Percentiles rank a stretch among this genome's conserved stretches.
Evolutionary conservation across 352 stramenopile species (phyloP).

Genomic region (Phytophthora parvispora): DNA sequence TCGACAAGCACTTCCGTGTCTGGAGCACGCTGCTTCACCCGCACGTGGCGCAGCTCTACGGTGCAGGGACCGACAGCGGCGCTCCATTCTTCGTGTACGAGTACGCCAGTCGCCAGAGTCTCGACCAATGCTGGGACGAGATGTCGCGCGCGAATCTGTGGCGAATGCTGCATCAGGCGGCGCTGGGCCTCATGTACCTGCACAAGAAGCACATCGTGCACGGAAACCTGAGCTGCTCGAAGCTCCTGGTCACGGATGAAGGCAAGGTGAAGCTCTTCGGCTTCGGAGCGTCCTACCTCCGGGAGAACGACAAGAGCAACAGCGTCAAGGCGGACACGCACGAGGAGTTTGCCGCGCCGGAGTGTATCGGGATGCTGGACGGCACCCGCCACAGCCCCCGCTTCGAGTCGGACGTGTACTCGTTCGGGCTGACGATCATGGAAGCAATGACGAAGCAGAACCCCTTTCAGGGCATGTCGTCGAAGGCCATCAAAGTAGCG

Average conservation of each 20-base stretch:
- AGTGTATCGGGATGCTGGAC: constrained; percentile 22
- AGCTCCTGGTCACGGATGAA: constrained; percentile 38
- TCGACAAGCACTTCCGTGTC: constrained; percentile 35
- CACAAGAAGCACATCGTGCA: constrained; percentile 41
- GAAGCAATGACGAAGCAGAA: constrained; percentile 14
- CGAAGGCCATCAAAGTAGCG: too few species aligned
- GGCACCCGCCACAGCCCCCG: constrained; percentile 7
- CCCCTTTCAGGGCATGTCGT: not conserved
- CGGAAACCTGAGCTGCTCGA: constrained; percentile 50
- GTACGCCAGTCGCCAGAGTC: constrained; percentile 23
- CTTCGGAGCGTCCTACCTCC: constrained; percentile 43
- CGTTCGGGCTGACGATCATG: constrained; percentile 41
- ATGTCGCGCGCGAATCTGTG: constrained; percentile 10
- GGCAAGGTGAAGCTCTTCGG: constrained; percentile 40
- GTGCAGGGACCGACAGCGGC: constrained; percentile 25
- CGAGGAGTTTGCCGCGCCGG: constrained; percentile 35
- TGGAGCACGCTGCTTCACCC: constrained; percentile 31
- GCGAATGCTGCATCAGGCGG: constrained; percentile 19
- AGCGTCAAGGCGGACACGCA: constrained; percentile 9
- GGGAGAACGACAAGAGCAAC: constrained; percentile 25
- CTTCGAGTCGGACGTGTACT: constrained; percentile 50
- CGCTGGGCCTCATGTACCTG: constrained; percentile 28
- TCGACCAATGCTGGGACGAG: constrained; percentile 31
- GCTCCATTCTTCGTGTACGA: constrained; percentile 44
- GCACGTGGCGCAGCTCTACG: constrained; percentile 41